These are phyloP conservation scores for Linanthus parryae DNA, from an alignment of 148 eudicot genomes.

Conservation along the genomic window DNA sequence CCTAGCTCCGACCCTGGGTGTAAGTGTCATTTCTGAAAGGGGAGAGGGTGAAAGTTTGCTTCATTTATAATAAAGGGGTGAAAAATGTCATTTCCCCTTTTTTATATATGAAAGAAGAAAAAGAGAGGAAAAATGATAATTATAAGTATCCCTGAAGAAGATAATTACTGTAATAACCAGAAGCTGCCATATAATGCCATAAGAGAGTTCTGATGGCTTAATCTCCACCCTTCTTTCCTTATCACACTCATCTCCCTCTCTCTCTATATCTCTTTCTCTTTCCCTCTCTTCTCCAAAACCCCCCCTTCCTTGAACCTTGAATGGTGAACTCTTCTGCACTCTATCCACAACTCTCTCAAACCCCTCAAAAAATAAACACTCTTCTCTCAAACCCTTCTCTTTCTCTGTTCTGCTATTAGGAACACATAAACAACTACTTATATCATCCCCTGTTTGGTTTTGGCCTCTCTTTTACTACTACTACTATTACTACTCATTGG, in stretches of 20 bases:
- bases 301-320: slow-evolving; percentile 9
- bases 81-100: too few species aligned
- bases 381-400: not conserved
- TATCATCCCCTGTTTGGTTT: too few species aligned
- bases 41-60: too few species aligned
- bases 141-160: slow-evolving; percentile 8
- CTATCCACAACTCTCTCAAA: slow-evolving; percentile 12
- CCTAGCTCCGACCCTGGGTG: too few species aligned
- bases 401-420: too few species aligned
- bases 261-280: slow-evolving; percentile 16
- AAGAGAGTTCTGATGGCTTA: slow-evolving; percentile 48
- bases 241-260: slow-evolving; percentile 35
- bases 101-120: too few species aligned
- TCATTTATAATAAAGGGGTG: too few species aligned
- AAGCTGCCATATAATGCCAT: slow-evolving; percentile 58
- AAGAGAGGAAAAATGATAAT: too few species aligned
- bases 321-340: slow-evolving; percentile 19
- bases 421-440: too few species aligned
- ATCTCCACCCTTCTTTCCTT: slow-evolving; percentile 99
- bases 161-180: slow-evolving; percentile 19
- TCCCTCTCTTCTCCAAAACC: slow-evolving; percentile 10
- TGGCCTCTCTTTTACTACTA: too few species aligned
- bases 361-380: not conserved
- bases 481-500: not conserved
- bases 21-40: too few species aligned